Percentiles rank a stretch among this genome's conserved stretches.
These are phyloP conservation scores for Penicillium sp. DNA, from an alignment of 2,329 filamentous ascomycete species.

Conservation along the genomic window DNA sequence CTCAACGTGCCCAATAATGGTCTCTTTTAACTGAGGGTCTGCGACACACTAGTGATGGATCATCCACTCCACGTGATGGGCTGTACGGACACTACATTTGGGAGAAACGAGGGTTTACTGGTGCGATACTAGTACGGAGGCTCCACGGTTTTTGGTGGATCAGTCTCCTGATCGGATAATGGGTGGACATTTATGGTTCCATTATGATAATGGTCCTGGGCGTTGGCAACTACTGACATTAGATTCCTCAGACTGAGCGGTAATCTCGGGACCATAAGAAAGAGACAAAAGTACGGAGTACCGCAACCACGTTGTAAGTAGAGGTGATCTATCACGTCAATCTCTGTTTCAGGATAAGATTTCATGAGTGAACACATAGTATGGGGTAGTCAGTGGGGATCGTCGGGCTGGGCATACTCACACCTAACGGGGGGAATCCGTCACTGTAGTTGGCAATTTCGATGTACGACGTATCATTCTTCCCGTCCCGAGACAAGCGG, in stretches of 20 bases:
- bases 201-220: neutral
- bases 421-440: neutral
- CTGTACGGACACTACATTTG: neutral
- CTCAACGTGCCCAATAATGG: neutral
- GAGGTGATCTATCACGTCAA: neutral
- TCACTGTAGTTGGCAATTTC: constrained; percentile 4
- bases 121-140: neutral
- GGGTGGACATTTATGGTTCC: neutral
- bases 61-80: neutral
- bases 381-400: neutral
- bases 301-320: neutral
- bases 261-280: neutral
- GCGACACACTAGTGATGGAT: constrained; percentile 3
- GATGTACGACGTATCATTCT: constrained; percentile 21
- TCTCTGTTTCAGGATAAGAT: neutral
- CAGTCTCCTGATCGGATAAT: constrained; percentile 4
- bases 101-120: neutral
- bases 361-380: neutral
- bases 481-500: neutral
- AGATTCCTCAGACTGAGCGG: neutral
- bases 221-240: neutral
- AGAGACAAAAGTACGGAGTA: neutral
- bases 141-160: neutral
- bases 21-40: neutral
- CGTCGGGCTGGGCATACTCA: neutral